Evolutionary conservation across 345 rosid genomes (phyloP).

Genomic region (Camelina neglecta): DNA sequence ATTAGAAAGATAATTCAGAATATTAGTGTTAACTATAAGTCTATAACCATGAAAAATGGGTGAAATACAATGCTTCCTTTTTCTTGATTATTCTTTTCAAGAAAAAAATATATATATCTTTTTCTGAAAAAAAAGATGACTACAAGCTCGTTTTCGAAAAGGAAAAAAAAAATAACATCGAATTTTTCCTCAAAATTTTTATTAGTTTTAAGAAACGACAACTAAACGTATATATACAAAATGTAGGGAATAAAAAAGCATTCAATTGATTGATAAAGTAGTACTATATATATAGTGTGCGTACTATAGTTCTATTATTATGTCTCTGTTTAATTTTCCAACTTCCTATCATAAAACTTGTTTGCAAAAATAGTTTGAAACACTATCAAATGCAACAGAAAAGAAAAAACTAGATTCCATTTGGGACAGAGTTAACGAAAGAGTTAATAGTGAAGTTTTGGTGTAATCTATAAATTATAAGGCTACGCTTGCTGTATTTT

Average conservation of each 20-base stretch:
- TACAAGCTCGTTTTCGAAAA: background rate
- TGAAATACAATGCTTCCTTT: background rate
- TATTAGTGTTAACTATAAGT: background rate
- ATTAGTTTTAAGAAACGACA: constrained; percentile 2
- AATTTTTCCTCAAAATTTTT: background rate
- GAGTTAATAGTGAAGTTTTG: constrained; percentile 3
- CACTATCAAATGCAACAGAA: background rate
- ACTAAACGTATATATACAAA: background rate
- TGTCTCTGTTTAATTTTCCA: background rate
- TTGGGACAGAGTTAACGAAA: background rate
- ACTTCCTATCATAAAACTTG: background rate
- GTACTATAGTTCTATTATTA: background rate
- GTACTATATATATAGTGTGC: background rate
- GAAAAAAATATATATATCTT: background rate
- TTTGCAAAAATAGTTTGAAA: background rate
- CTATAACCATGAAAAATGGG: constrained; percentile 15
- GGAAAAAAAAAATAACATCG: background rate
- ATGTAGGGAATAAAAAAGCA: background rate
- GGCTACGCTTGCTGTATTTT: background rate
- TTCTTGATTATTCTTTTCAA: constrained; percentile 1
- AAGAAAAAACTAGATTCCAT: background rate
- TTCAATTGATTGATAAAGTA: background rate
- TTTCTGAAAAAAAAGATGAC: background rate
- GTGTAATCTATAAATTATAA: constrained; percentile 12
- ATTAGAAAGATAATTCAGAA: background rate